Evolutionary conservation across 805 yeast genomes (phyloP).

Genomic region (Kockiozyma suomiensis): DNA sequence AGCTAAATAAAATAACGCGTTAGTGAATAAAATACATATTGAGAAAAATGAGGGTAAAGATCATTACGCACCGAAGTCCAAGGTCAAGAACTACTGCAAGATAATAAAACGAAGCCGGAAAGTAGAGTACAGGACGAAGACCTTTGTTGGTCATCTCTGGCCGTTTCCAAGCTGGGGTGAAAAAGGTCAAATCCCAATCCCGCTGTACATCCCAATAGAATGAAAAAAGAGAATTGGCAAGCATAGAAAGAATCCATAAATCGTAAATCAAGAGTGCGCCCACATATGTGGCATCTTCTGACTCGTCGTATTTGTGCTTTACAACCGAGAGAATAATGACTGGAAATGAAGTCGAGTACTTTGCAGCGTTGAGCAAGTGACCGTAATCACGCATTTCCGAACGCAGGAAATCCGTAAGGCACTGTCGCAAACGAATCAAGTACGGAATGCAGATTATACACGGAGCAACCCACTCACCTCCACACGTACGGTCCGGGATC

Average conservation of each 20-base stretch:
- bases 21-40: too few relatives aligned
- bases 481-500: slow-evolving; percentile 43
- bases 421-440: slow-evolving; percentile 78
- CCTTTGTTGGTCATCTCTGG: slow-evolving; percentile 14
- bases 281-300: slow-evolving; percentile 14
- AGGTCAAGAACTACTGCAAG: slow-evolving; percentile 64
- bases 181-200: slow-evolving; percentile 81
- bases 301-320: slow-evolving; percentile 32
- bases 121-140: slow-evolving; percentile 38
- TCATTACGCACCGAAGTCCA: slow-evolving; percentile 44
- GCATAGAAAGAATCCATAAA: slow-evolving; percentile 45
- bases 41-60: neutral
- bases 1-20: slow-evolving; percentile 52
- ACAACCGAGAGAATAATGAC: slow-evolving; percentile 46
- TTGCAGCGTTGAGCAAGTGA: slow-evolving; percentile 71
- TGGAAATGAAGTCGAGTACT: slow-evolving; percentile 70
- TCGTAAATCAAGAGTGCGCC: slow-evolving; percentile 10
- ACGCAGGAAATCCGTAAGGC: slow-evolving; percentile 64
- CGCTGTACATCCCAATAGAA: slow-evolving; percentile 85
- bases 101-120: slow-evolving; percentile 50
- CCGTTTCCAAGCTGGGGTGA: slow-evolving; percentile 40
- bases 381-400: slow-evolving; percentile 44
- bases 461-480: slow-evolving; percentile 45
- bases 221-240: slow-evolving; percentile 73
- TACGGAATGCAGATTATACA: slow-evolving; percentile 57